These are phyloP conservation scores for Stephanodiscus triporus DNA, from an alignment of 108 stramenopile genomes.

Conservation along the genomic window DNA sequence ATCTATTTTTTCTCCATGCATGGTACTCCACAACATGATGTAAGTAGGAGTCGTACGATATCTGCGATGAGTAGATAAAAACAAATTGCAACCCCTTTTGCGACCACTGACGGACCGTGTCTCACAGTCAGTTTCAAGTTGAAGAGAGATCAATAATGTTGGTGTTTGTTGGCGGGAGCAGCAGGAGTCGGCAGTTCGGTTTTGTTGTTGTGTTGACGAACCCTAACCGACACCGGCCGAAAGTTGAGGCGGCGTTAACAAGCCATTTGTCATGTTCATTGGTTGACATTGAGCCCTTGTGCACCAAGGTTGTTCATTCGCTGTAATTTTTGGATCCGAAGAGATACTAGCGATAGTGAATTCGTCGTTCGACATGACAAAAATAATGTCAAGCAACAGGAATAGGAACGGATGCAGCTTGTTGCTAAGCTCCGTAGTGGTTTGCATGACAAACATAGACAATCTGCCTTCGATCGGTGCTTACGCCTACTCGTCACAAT, in stretches of 20 bases:
- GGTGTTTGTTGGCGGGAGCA: no score
- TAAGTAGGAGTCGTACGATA: no score
- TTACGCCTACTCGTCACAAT: conserved; percentile 8
- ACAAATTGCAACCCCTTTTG: no score
- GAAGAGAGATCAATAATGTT: no score
- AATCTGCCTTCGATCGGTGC: background rate
- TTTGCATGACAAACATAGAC: background rate
- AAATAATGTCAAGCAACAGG: background rate
- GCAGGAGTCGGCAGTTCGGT: no score
- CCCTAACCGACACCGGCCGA: background rate
- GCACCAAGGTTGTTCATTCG: background rate
- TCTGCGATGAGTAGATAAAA: no score
- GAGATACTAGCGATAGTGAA: background rate
- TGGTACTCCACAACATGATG: no score
- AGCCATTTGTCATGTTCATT: background rate
- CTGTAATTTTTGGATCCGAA: background rate
- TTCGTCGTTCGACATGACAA: background rate
- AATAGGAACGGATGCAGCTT: conserved; percentile 19
- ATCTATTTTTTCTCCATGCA: no score
- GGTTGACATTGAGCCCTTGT: background rate
- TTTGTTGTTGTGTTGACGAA: background rate
- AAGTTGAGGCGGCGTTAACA: background rate
- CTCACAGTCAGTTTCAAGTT: no score
- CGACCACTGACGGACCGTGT: no score
- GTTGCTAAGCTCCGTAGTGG: conserved; percentile 8